phyloP scores from a whole-genome alignment of 2,329 filamentous ascomycete genomes.

The Cadophora gregata region DNA sequence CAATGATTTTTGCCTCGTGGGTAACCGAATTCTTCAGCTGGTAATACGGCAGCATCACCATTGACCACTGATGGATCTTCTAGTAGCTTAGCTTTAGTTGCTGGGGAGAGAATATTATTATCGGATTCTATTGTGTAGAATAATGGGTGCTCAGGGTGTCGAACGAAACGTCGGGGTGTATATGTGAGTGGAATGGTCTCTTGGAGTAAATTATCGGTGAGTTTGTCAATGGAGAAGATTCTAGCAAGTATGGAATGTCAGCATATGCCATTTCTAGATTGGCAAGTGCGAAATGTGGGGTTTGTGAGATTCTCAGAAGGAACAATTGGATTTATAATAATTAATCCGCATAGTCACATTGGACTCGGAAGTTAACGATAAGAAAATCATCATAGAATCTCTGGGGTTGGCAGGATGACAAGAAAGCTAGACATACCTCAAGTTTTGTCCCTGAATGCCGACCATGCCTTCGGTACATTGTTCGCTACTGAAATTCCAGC shows the following conservation, averaged over 20 bases:
- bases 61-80: constrained; percentile 74
- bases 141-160: constrained; percentile 84
- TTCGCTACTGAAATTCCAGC: constrained; percentile 95
- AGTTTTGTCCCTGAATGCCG: constrained; percentile 85
- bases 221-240: constrained; percentile 89
- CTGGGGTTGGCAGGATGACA: constrained; percentile 26
- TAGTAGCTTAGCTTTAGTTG: constrained; percentile 76
- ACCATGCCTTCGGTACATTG: constrained; percentile 94
- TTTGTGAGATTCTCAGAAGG: constrained; percentile 74
- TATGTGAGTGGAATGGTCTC: constrained; percentile 87
- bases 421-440: constrained; percentile 66
- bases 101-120: constrained; percentile 84
- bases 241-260: constrained; percentile 53
- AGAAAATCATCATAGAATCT: constrained; percentile 51
- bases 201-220: constrained; percentile 85
- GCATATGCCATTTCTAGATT: constrained; percentile 20
- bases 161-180: constrained; percentile 85
- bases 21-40: constrained; percentile 87
- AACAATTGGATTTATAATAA: constrained; percentile 86
- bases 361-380: constrained; percentile 48
- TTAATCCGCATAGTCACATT: constrained; percentile 54
- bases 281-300: constrained; percentile 21
- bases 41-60: constrained; percentile 72
- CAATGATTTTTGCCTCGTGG: constrained; percentile 83
- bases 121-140: constrained; percentile 97